Base-by-base conservation (phyloP, 306 rosid species). In the Rubus parviflorus region DNA sequence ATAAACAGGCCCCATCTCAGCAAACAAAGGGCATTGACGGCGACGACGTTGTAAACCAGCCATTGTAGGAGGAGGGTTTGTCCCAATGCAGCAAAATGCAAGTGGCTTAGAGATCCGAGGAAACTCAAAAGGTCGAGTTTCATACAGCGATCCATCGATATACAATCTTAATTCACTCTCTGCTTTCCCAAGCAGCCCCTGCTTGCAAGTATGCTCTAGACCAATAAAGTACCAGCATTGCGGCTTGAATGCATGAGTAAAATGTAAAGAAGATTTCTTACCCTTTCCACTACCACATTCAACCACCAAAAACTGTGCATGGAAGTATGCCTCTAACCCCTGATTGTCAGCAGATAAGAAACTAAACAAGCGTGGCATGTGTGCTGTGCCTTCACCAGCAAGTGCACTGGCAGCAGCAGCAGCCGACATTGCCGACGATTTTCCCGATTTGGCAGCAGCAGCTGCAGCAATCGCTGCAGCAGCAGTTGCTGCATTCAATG, bases 351-450 rank as follows among this genome's bases (percentile, higher is more conserved):
- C 83, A 81, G 99, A 89, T 75, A 95, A 85, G 87, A 95, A 95
- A 85, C 99, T 92, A 74, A 95, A 95, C 53, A 95, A 82, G 47
- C 99, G 89, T 4, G 99, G 99, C 99, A 95, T 95, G 88, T 92
- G 97, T 38, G 90, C 89, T 47, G 97, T 95, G 77, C 99, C 97
- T 89, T 95, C 99, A 73, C 97, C 99, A 62, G 97, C 96, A 73
- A 95, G 99, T 47, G 97, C 99, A 84, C 99, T 92, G 75, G 99
- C 99, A 62, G 99, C 99, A 15, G 99, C 99, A 46, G 99, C 99
- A 82, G 99, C 97, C 38, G 99, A 92, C 97, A 95, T 89, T 68
- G 97, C 99, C 56, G 99, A 95, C 22, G 99, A 90, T 83, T 92
- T 95, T 72, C 99, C 99, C 3, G 99, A 92, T 80, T 82, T 95